Conservation (phyloP, 805 yeast genomes). For the Saccharomycopsis sp. region DNA sequence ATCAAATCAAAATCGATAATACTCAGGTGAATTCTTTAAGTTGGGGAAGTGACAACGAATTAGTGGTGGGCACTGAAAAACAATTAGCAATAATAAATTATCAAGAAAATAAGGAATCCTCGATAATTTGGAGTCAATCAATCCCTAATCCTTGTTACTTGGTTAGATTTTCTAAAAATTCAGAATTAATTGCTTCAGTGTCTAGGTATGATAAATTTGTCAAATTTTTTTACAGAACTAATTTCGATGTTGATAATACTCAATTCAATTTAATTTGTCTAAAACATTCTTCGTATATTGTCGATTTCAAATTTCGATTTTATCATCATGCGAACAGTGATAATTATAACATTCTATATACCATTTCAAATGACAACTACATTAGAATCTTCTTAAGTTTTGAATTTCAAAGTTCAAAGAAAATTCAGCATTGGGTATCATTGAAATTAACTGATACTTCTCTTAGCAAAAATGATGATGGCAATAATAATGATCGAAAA, state of each 20-base stretch:
- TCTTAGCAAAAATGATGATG: neutral
- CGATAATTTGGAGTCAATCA: constrained; percentile 34
- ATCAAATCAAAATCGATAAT: constrained; percentile 27
- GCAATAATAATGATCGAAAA: constrained; percentile 21
- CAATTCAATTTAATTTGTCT: constrained; percentile 64
- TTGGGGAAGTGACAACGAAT: constrained; percentile 53
- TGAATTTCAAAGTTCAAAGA: constrained; percentile 51
- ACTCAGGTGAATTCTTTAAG: constrained; percentile 37
- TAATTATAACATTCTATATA: constrained; percentile 50
- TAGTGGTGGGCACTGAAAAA: constrained; percentile 50
- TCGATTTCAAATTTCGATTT: constrained; percentile 31
- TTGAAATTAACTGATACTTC: constrained; percentile 27
- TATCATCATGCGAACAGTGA: constrained; percentile 23
- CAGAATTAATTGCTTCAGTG: constrained; percentile 57
- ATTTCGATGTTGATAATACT: constrained; percentile 56
- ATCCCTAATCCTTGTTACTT: constrained; percentile 58
- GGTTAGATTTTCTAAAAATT: constrained; percentile 58
- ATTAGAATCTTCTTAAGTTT: constrained; percentile 66
- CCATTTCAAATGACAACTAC: constrained; percentile 51
- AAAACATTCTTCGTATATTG: constrained; percentile 55
- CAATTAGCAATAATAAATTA: constrained; percentile 48
- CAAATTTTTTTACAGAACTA: constrained; percentile 71
- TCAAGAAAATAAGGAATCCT: constrained; percentile 30
- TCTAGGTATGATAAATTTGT: constrained; percentile 59
- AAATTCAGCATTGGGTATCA: constrained; percentile 52